Base-by-base conservation (phyloP, 164 flowering plant genomes). In the Santalum album region DNA sequence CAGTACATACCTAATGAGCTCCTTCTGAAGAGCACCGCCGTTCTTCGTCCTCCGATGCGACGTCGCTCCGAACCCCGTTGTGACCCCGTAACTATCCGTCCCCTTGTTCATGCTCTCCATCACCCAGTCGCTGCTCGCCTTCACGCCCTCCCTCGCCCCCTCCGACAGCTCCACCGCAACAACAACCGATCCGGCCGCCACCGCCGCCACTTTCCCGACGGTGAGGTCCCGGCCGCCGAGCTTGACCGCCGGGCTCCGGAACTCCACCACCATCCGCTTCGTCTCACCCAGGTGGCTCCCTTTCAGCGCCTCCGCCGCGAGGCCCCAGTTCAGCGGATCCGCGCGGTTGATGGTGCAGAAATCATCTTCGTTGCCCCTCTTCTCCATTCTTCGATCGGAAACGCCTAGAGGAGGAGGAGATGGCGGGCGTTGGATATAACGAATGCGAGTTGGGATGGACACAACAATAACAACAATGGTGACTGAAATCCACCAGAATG, bases 81-180 rank as follows among this genome's bases (percentile, higher is more conserved):
- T 80, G 35, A 80, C 77, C 12, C 85, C 85, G 51, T 77, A 73
- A 29, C 81, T 80, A 35, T 81, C 86, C 0, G 78, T 78, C 19
- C 86, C 86, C 20, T 70, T 78, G 29, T 38, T 63, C 78, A 81
- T 74, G 65, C 83, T 73, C 2, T 81, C 87, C 78, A 78, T 76
- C 16, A 81, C 83, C 87, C 87, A 81, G n/a, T 81, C 78, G 35
- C 83, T 78, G 65, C 87, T 78, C 18, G 83, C 87, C 67, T 75
- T 73, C 25, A 81, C 87, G 2, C 81, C 72, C 1, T 61, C 72
- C 52, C 83, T 54, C 5, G 78, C 70, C 25, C 64, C 49, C 73
- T 78, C 86, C 17, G 76, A 49, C 36, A 80, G 71, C 75, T 80
- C 83, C 44, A 80, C 82, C 65, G 65, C 70, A 1, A 42, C 72